Conservation (phyloP, 108 stramenopile genomes). For the Cyclostephanos invisitatus region DNA sequence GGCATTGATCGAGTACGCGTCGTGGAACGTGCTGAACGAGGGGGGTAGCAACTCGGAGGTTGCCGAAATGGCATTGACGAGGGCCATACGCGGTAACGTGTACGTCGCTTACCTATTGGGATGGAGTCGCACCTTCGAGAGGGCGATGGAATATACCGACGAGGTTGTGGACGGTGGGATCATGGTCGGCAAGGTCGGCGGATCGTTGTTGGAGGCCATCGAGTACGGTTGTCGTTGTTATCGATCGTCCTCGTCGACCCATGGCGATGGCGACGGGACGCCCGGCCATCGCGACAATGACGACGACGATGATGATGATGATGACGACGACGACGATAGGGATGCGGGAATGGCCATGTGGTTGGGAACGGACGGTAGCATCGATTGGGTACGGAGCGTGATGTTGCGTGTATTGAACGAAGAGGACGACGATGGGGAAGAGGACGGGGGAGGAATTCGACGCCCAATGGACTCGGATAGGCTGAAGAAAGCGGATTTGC, state of each 20-base stretch:
- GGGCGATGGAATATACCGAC: constrained; percentile 80
- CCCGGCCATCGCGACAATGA: too few species aligned
- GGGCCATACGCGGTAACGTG: constrained; percentile 71
- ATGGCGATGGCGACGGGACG: background rate
- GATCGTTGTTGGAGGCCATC: constrained; percentile 79
- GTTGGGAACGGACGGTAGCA: constrained; percentile 74
- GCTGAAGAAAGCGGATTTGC: constrained; percentile 48
- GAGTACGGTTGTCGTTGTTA: constrained; percentile 72
- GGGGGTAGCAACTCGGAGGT: constrained; percentile 49
- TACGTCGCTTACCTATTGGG: constrained; percentile 77
- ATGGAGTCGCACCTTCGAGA: constrained; percentile 67
- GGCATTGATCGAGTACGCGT: constrained; percentile 76
- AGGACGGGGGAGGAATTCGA: background rate
- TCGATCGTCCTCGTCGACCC: background rate
- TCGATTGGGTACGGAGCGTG: constrained; percentile 65
- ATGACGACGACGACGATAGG: constrained; percentile 14
- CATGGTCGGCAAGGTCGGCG: constrained; percentile 42
- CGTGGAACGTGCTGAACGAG: constrained; percentile 66
- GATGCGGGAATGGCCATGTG: constrained; percentile 64
- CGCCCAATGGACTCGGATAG: background rate
- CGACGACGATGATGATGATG: background rate
- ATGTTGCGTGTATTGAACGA: constrained; percentile 52
- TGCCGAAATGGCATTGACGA: constrained; percentile 43
- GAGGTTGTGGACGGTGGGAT: constrained; percentile 71
- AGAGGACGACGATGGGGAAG: constrained; percentile 16